A percentile compares a stretch with the other conserved stretches of the same genome.
phyloP scores from a whole-genome alignment of 345 rosid species.

The Hibiscus tridactylites region DNA sequence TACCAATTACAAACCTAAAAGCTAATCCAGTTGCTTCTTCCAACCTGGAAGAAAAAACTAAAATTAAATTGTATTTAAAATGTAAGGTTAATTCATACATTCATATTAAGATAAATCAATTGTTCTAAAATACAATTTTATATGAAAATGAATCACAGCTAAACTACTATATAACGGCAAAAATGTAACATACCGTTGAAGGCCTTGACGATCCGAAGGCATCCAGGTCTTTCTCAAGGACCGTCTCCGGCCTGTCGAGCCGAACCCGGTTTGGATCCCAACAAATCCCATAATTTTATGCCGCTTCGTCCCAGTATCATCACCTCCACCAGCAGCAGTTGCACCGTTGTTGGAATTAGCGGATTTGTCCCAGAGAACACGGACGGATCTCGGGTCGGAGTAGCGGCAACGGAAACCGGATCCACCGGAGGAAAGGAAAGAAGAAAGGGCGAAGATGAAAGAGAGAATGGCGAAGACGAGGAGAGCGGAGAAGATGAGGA shows the following conservation, averaged over 20 bases:
- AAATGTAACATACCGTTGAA: conserved; percentile 43
- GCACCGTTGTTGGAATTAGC: conserved; percentile 14
- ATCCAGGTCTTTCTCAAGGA: conserved; percentile 82
- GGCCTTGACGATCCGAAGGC: conserved; percentile 77
- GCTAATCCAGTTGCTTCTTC: conserved; percentile 83
- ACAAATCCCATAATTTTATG: conserved; percentile 80
- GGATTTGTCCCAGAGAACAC: conserved; percentile 52
- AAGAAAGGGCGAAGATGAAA: conserved; percentile 26
- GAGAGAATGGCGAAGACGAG: conserved; percentile 48
- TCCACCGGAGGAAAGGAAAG: conserved; percentile 21
- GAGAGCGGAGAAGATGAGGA: conserved; percentile 28
- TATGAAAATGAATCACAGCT: neutral
- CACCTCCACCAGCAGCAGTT: neutral
- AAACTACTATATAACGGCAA: neutral
- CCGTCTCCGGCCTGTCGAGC: conserved; percentile 48
- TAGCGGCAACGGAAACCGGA: conserved; percentile 18
- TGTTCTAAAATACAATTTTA: neutral
- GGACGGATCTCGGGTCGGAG: conserved; percentile 41
- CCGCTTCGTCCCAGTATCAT: conserved; percentile 27
- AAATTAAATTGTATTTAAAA: neutral
- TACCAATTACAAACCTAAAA: conserved; percentile 71
- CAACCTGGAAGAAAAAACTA: conserved; percentile 33
- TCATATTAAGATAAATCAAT: neutral
- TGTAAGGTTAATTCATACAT: neutral
- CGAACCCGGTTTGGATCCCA: conserved; percentile 89